Evolutionary conservation across 148 eudicot species (phyloP).

Genomic region (Rhododendron simsii): DNA sequence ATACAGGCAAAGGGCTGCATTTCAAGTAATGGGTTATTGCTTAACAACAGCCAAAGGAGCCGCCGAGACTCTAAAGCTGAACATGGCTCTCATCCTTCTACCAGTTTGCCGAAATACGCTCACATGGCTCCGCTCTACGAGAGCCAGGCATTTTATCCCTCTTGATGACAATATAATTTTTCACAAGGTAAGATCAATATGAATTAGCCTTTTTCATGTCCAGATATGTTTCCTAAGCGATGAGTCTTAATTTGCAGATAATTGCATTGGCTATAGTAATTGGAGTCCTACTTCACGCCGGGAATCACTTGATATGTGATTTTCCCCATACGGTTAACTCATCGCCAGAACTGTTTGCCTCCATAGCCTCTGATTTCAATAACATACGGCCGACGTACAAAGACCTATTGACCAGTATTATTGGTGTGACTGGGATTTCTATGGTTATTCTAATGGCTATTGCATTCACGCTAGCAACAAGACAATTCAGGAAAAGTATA

Average conservation of each 20-base stretch:
- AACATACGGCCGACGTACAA: constrained; percentile 56
- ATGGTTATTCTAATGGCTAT: constrained; percentile 81
- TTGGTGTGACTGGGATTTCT: constrained; percentile 67
- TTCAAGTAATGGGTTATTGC: constrained; percentile 89
- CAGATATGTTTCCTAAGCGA: not conserved
- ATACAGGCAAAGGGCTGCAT: constrained; percentile 59
- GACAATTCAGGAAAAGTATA: constrained; percentile 55
- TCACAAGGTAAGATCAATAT: constrained; percentile 59
- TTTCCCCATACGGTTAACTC: constrained; percentile 66
- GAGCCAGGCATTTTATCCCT: constrained; percentile 60
- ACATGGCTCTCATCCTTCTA: constrained; percentile 88
- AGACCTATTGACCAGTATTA: constrained; percentile 47
- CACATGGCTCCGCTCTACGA: constrained; percentile 80
- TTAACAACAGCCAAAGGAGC: constrained; percentile 92
- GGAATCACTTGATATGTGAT: constrained; percentile 75
- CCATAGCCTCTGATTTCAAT: constrained; percentile 60
- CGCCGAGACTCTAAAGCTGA: constrained; percentile 87
- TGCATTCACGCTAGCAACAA: constrained; percentile 75
- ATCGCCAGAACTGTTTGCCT: constrained; percentile 58
- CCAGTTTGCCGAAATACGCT: constrained; percentile 83
- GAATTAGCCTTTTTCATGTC: not conserved
- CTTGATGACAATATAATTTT: constrained; percentile 89
- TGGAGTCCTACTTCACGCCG: constrained; percentile 70
- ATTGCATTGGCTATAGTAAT: constrained; percentile 69
- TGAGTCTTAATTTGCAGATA: constrained; percentile 39